Conservation (phyloP, 2,329 filamentous ascomycete species). For the Cadophora gregata region DNA sequence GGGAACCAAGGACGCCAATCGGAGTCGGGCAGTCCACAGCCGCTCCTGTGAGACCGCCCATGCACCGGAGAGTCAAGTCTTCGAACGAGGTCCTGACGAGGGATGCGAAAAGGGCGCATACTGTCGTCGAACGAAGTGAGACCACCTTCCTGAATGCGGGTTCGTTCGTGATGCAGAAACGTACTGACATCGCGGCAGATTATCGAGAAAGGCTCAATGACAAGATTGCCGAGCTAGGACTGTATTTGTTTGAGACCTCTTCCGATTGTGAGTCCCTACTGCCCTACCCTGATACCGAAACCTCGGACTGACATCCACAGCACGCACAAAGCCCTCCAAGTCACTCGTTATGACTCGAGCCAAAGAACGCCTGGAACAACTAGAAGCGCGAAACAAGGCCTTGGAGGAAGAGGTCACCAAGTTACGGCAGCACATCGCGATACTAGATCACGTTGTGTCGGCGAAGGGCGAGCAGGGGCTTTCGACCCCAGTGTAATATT, state of each 20-base stretch:
- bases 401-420: conserved; percentile 33
- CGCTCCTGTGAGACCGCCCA: neutral
- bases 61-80: conserved; percentile 18
- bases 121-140: conserved; percentile 34
- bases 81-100: conserved; percentile 22
- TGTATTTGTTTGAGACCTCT: conserved; percentile 36
- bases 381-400: conserved; percentile 31
- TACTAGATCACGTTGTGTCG: conserved; percentile 34
- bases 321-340: conserved; percentile 37
- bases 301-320: conserved; percentile 19
- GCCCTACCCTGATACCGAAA: neutral
- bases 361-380: conserved; percentile 36
- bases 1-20: conserved; percentile 10
- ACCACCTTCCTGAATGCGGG: neutral
- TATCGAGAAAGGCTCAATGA: conserved; percentile 38
- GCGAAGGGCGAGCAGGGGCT: conserved; percentile 16
- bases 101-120: conserved; percentile 35
- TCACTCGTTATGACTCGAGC: conserved; percentile 37
- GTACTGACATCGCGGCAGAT: conserved; percentile 18
- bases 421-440: conserved; percentile 34
- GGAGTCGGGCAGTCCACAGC: neutral
- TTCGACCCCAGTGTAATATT: neutral
- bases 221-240: conserved; percentile 35
- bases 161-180: neutral
- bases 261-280: conserved; percentile 31